Percentiles rank a stretch among this genome's conserved stretches.
Conservation (phyloP, 345 rosid species). For the Boechera retrofracta region DNA sequence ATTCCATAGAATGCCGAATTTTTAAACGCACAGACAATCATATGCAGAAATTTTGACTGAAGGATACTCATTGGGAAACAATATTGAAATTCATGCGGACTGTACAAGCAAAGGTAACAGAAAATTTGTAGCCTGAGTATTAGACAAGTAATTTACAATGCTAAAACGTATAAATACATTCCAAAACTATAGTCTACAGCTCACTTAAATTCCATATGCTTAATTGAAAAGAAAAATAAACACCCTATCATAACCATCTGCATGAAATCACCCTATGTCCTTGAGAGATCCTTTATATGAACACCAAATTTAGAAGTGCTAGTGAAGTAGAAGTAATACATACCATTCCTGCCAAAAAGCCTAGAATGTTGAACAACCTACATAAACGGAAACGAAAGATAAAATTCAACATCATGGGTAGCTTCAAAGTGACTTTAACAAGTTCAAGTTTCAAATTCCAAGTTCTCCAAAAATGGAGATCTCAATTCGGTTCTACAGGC, state of each 20-base stretch:
- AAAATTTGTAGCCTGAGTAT: neutral
- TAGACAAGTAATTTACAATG: conserved; percentile 24
- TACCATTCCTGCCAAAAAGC: conserved; percentile 77
- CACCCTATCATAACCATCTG: conserved; percentile 13
- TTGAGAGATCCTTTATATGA: conserved; percentile 9
- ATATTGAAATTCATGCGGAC: neutral
- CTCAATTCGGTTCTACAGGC: conserved; percentile 26
- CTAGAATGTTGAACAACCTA: conserved; percentile 77
- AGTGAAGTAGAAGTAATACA: conserved; percentile 36
- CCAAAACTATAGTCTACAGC: conserved; percentile 14
- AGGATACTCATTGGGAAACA: conserved; percentile 1
- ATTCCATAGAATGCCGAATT: neutral
- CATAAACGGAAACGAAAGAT: conserved; percentile 27
- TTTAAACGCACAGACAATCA: neutral
- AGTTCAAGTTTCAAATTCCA: conserved; percentile 4
- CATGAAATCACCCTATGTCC: conserved; percentile 8
- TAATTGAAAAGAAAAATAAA: conserved; percentile 3
- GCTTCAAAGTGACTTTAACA: conserved; percentile 14
- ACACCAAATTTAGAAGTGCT: conserved; percentile 7
- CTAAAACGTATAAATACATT: neutral
- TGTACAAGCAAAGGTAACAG: neutral
- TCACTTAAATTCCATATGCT: conserved; percentile 9
- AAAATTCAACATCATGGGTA: neutral
- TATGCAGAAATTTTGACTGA: neutral
- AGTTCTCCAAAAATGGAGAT: conserved; percentile 18